Percentiles rank a stretch among this genome's conserved stretches.
phyloP scores from a whole-genome alignment of 2,329 filamentous ascomycete species.

The Blastomyces gilchristii region DNA sequence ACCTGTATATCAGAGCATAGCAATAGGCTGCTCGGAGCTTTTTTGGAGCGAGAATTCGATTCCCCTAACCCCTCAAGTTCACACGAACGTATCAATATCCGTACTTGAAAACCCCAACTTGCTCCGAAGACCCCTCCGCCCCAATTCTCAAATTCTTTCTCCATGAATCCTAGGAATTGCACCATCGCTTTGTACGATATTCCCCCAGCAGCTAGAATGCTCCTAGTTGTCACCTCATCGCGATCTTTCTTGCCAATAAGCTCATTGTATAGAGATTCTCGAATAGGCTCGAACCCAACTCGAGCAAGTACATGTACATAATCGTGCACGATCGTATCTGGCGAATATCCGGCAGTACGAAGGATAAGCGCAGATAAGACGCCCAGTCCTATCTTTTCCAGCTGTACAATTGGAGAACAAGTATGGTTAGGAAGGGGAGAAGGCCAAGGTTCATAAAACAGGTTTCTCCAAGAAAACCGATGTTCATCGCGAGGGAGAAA shows the following conservation, averaged over 20 bases:
- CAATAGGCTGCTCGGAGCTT: background rate
- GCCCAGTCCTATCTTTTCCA: conserved; percentile 67
- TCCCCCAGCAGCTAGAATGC: conserved; percentile 23
- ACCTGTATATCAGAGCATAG: background rate
- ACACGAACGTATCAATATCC: conserved; percentile 41
- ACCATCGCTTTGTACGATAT: conserved; percentile 40
- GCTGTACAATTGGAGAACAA: conserved; percentile 1
- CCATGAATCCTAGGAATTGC: conserved; percentile 44
- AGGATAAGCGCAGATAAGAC: conserved; percentile 58
- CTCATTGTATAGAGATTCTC: conserved; percentile 41
- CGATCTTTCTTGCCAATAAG: conserved; percentile 36
- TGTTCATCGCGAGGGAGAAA: background rate
- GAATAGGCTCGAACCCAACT: conserved; percentile 35
- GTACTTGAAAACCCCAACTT: conserved; percentile 48
- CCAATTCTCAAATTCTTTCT: conserved; percentile 48
- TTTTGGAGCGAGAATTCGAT: background rate
- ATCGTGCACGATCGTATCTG: conserved; percentile 43
- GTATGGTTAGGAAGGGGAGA: background rate
- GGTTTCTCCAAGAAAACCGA: background rate
- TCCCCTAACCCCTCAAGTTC: conserved; percentile 31
- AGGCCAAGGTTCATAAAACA: background rate
- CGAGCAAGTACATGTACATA: conserved; percentile 18
- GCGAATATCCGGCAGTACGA: conserved; percentile 50
- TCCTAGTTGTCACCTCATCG: conserved; percentile 34
- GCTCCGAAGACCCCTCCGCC: conserved; percentile 49